Conservation (phyloP, 2,329 filamentous ascomycete species). For the Claviceps fusiformis region DNA sequence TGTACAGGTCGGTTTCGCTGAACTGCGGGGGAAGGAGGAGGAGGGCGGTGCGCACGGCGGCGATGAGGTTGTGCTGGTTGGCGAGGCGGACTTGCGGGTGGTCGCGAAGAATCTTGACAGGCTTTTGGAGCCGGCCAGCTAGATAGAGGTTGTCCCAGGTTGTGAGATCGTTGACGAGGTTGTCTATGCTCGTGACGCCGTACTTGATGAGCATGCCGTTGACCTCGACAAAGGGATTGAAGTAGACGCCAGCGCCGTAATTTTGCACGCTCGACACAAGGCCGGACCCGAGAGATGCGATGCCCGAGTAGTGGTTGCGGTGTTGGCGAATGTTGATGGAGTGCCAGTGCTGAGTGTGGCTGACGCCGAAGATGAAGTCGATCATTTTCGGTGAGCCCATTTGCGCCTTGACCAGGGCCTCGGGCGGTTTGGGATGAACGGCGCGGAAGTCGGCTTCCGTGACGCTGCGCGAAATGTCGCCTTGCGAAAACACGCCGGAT, state of each 20-base stretch:
- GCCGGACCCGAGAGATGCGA: constrained; percentile 73
- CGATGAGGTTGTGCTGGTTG: constrained; percentile 91
- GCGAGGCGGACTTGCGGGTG: constrained; percentile 83
- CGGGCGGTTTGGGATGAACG: constrained; percentile 70
- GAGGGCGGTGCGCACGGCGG: constrained; percentile 78
- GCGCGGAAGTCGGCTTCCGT: constrained; percentile 44
- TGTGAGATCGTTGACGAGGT: constrained; percentile 70
- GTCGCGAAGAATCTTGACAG: constrained; percentile 92
- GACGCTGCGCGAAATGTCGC: constrained; percentile 35
- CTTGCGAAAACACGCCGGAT: constrained; percentile 86
- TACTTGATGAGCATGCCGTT: constrained; percentile 97
- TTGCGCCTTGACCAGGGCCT: constrained; percentile 72
- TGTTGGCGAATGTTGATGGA: constrained; percentile 82
- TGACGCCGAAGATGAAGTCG: constrained; percentile 94
- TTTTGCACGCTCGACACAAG: constrained; percentile 79
- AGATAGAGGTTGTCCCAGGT: constrained; percentile 93
- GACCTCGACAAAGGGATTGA: constrained; percentile 88
- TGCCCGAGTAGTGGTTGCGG: constrained; percentile 78
- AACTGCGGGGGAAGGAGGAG: constrained; percentile 74
- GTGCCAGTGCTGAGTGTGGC: constrained; percentile 93
- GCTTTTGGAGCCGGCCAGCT: constrained; percentile 92
- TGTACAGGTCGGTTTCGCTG: constrained; percentile 77
- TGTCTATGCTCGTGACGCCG: constrained; percentile 88
- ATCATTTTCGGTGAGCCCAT: constrained; percentile 90
- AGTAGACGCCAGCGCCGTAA: constrained; percentile 90